phyloP scores from a whole-genome alignment of 2,329 filamentous ascomycete genomes.

The Fusarium goolgardi region DNA sequence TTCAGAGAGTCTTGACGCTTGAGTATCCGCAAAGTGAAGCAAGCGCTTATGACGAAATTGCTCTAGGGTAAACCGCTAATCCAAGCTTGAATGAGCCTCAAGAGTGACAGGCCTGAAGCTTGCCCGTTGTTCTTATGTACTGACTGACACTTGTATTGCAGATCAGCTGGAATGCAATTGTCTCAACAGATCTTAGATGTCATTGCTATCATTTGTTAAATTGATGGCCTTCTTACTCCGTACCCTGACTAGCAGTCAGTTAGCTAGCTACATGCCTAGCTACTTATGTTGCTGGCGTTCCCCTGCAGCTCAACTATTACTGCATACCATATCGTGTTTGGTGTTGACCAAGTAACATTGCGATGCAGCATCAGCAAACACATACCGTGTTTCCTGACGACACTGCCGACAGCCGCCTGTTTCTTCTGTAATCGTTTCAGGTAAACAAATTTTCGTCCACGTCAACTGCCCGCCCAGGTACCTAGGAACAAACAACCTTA shows the following conservation, averaged over 20 bases:
- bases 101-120: conserved; percentile 16
- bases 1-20: background rate
- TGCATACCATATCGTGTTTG: background rate
- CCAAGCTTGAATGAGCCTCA: background rate
- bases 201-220: background rate
- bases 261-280: background rate
- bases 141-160: background rate
- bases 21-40: conserved; percentile 25
- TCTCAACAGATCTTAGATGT: background rate
- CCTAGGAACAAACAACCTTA: background rate
- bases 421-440: background rate
- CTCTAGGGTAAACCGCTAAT: conserved; percentile 24
- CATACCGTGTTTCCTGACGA: background rate
- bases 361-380: background rate
- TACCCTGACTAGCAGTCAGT: conserved; percentile 24
- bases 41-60: conserved; percentile 24
- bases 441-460: background rate
- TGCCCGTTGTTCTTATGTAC: background rate
- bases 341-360: conserved; percentile 28
- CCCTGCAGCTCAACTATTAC: conserved; percentile 9
- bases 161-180: conserved; percentile 23
- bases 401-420: background rate
- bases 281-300: background rate
- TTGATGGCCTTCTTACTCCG: background rate
- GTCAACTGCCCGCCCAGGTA: background rate